These are phyloP conservation scores for Russula virescens DNA, from an alignment of 768 basidiomycete species.

Conservation along the genomic window DNA sequence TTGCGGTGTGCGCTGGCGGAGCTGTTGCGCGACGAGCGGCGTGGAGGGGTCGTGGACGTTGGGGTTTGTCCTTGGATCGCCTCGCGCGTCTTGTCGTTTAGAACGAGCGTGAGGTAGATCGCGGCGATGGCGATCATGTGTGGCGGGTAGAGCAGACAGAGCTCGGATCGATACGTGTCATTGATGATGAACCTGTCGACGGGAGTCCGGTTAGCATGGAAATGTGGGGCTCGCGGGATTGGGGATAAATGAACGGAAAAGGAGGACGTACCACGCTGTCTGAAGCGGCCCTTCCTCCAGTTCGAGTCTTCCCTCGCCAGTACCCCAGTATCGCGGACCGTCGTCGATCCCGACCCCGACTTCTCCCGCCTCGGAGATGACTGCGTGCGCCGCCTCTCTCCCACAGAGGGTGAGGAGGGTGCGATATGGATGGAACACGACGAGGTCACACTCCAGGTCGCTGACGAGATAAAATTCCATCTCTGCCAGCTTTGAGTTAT, in stretches of 20 bases:
- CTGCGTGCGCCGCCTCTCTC: slow-evolving; percentile 43
- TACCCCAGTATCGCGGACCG: slow-evolving; percentile 67
- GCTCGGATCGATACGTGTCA: slow-evolving; percentile 89
- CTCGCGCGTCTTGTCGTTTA: slow-evolving; percentile 55
- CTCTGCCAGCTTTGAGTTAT: slow-evolving; percentile 90
- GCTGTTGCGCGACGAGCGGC: slow-evolving; percentile 47
- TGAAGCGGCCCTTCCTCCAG: slow-evolving; percentile 74
- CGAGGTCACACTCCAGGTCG: slow-evolving; percentile 90
- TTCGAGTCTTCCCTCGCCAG: slow-evolving; percentile 72
- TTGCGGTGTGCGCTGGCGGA: slow-evolving; percentile 35
- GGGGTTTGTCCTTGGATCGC: slow-evolving; percentile 31
- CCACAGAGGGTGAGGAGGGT: slow-evolving; percentile 75
- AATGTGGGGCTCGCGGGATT: no score
- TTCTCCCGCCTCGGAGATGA: slow-evolving; percentile 50
- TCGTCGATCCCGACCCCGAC: slow-evolving; percentile 53
- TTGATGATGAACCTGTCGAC: slow-evolving; percentile 84
- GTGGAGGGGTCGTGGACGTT: slow-evolving; percentile 36
- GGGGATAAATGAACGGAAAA: not conserved
- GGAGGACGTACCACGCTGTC: slow-evolving; percentile 71
- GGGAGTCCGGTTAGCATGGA: not conserved
- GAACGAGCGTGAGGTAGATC: slow-evolving; percentile 79
- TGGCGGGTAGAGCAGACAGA: slow-evolving; percentile 92
- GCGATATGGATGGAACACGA: slow-evolving; percentile 93
- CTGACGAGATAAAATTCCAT: slow-evolving; percentile 99
- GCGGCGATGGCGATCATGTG: slow-evolving; percentile 91